These are phyloP conservation scores for Suhomyces guaymorum DNA, from an alignment of 1,139 yeast genomes.

Conservation along the genomic window DNA sequence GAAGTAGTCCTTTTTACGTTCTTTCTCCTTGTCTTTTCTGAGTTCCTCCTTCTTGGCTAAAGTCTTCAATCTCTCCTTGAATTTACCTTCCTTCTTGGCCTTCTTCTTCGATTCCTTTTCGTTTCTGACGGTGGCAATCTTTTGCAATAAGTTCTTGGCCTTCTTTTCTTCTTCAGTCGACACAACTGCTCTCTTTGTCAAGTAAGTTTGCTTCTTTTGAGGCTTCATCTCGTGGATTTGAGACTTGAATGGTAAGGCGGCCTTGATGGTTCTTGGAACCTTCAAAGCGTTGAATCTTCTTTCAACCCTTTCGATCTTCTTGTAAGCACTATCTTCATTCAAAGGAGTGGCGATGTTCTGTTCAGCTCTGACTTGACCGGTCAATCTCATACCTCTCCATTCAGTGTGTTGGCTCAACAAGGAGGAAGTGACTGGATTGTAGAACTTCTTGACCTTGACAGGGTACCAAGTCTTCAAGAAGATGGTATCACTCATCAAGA, in stretches of 20 bases:
- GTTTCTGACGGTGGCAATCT: slow-evolving; percentile 78
- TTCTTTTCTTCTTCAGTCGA: slow-evolving; percentile 91
- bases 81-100: slow-evolving; percentile 74
- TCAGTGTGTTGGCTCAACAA: slow-evolving; percentile 71
- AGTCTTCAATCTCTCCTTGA: slow-evolving; percentile 72
- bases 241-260: slow-evolving; percentile 84
- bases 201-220: slow-evolving; percentile 77
- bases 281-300: slow-evolving; percentile 83
- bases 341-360: slow-evolving; percentile 65
- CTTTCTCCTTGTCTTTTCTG: slow-evolving; percentile 73
- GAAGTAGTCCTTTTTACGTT: slow-evolving; percentile 85
- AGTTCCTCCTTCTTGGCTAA: slow-evolving; percentile 72
- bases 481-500: slow-evolving; percentile 84
- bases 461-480: slow-evolving; percentile 97
- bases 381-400: slow-evolving; percentile 96
- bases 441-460: slow-evolving; percentile 82
- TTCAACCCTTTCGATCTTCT: slow-evolving; percentile 82
- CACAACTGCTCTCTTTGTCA: slow-evolving; percentile 92
- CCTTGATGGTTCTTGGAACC: slow-evolving; percentile 78
- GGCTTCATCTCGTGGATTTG: slow-evolving; percentile 89
- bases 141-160: slow-evolving; percentile 86
- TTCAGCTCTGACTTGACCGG: slow-evolving; percentile 90
- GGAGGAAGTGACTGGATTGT: slow-evolving; percentile 94
- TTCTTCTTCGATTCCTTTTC: slow-evolving; percentile 82
- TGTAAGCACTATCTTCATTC: slow-evolving; percentile 66